Conservation (phyloP, 345 rosid genomes). For the Lumnitzera racemosa region DNA sequence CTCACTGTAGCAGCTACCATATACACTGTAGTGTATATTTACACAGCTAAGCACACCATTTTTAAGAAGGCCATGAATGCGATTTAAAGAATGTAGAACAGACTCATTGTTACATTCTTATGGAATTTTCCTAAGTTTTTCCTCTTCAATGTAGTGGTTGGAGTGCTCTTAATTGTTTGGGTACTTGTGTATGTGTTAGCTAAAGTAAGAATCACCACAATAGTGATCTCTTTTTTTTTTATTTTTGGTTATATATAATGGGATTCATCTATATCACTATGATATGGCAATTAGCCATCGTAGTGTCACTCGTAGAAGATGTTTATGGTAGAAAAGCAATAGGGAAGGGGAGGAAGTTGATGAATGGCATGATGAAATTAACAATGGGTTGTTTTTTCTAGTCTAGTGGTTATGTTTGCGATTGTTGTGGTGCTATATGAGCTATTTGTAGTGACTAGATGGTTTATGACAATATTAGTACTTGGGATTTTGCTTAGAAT, state of each 20-base stretch:
- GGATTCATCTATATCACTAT: conserved; percentile 32
- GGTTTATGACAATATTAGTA: not conserved
- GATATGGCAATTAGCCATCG: conserved; percentile 40
- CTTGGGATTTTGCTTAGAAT: conserved; percentile 21
- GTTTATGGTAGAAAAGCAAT: conserved; percentile 36
- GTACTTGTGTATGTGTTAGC: not conserved
- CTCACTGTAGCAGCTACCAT: conserved; percentile 49
- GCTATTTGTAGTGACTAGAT: conserved; percentile 20
- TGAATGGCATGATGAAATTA: conserved; percentile 33
- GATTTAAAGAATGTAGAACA: conserved; percentile 50
- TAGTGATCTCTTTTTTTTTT: not conserved
- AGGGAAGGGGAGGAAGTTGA: conserved; percentile 27
- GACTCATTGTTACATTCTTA: conserved; percentile 37
- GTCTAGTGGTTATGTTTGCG: conserved; percentile 6
- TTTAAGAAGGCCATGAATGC: conserved; percentile 34
- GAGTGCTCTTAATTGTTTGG: not conserved
- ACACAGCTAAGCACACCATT: conserved; percentile 23
- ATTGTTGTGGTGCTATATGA: conserved; percentile 11
- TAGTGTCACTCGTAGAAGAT: conserved; percentile 49
- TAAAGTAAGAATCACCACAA: not conserved
- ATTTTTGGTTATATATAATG: conserved; percentile 1
- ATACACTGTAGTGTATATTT: conserved; percentile 38
- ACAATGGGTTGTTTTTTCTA: not conserved
- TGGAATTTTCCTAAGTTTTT: conserved; percentile 18
- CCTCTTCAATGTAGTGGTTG: conserved; percentile 6